Conservation (phyloP, 129 eudicot species). For the Dittrichia graveolens region DNA sequence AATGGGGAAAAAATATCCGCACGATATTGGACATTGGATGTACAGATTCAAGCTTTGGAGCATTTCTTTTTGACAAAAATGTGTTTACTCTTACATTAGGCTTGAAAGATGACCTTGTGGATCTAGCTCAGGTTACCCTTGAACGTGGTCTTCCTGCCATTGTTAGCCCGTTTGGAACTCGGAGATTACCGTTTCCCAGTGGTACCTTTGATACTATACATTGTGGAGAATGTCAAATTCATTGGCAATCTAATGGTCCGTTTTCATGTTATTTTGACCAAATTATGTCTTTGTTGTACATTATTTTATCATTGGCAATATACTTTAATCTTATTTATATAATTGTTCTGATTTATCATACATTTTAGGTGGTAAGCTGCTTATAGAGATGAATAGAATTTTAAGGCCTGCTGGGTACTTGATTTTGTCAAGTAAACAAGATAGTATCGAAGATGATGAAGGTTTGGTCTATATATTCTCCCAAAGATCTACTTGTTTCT, state of each 20-base stretch:
- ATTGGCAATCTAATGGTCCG: conserved; percentile 90
- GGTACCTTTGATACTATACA: conserved; percentile 92
- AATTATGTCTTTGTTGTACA: neutral
- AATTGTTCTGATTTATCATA: conserved; percentile 6
- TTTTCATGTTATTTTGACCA: conserved; percentile 1
- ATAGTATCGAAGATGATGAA: conserved; percentile 87
- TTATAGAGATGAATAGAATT: conserved; percentile 86
- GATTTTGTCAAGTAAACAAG: conserved; percentile 74
- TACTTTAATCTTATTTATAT: neutral
- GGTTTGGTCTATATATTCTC: conserved; percentile 46
- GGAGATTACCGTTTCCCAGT: conserved; percentile 92
- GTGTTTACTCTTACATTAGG: conserved; percentile 79
- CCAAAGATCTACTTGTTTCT: neutral
- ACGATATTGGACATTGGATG: conserved; percentile 88
- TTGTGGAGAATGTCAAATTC: conserved; percentile 82
- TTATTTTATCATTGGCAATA: conserved; percentile 2
- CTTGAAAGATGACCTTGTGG: conserved; percentile 85
- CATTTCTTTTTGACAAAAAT: conserved; percentile 65
- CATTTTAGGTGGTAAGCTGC: conserved; percentile 74
- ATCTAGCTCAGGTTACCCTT: conserved; percentile 82
- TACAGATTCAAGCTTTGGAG: conserved; percentile 76
- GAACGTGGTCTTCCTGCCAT: conserved; percentile 97
- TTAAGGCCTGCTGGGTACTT: conserved; percentile 95
- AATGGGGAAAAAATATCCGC: conserved; percentile 94
- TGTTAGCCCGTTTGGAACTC: conserved; percentile 66